Evolutionary conservation across 1,284 basidiomycete genomes (phyloP), one percentile per base, ranked within the genome.

Genomic region (Trametes polyzona): DNA sequence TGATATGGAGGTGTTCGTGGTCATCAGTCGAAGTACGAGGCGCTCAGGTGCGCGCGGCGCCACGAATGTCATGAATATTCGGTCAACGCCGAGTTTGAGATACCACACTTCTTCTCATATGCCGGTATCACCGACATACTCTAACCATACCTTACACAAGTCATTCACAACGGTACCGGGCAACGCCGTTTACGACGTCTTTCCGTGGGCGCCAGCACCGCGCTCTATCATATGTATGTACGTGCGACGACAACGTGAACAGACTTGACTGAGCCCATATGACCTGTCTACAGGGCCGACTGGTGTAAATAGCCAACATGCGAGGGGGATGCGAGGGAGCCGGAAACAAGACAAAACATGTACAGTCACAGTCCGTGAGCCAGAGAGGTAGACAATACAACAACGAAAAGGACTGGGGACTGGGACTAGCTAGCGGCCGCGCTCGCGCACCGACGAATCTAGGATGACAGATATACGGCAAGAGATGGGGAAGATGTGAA

Each of bases 151-250:
- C 33, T 14, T 35, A 11, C n/a, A n/a, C n/a, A n/a, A n/a, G n/a
- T n/a, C n/a, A n/a, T n/a, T n/a, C n/a, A n/a, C n/a, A n/a, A n/a
- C n/a, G n/a, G n/a, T n/a, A n/a, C n/a, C n/a, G n/a, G n/a, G n/a
- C n/a, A n/a, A n/a, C n/a, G n/a, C n/a, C n/a, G n/a, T n/a, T n/a
- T n/a, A 44, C 29, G 26, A 40, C 33, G 23, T 32, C 32, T 46
- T 35, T 32, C 53, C 40, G 49, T 44, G 48, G 52, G 41, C 43
- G 57, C 57, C 56, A 52, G 59, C 59, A 61, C 53, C 52, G 52
- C 44, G 44, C 55, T 61, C 49, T 60, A 57, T 42, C 41, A 55
- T 55, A 52, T 52, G 43, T 39, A 54, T 26, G 33, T 41, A 58
- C 27, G 27, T 55, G 47, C 16, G 46, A 39, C 19, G 35, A 54